A percentile compares a stretch with the other conserved stretches of the same genome.
These are phyloP conservation scores for Pulveroboletus frians DNA, from an alignment of 768 basidiomycete genomes.

Conservation along the genomic window DNA sequence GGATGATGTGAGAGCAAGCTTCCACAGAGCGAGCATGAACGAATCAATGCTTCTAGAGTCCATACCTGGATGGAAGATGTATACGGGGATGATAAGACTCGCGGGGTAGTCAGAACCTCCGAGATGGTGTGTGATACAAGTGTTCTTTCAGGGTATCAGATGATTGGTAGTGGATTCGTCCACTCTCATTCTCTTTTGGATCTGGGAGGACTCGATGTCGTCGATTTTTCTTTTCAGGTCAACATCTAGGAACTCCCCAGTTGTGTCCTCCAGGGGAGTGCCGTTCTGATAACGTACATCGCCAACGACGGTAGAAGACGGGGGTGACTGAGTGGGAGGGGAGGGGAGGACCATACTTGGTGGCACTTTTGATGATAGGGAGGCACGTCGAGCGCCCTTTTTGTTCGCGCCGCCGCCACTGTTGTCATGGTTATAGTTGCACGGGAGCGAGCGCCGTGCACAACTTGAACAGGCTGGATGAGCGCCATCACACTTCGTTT, in stretches of 20 bases:
- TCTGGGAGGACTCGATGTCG: conserved; percentile 45
- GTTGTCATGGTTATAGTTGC: conserved; percentile 75
- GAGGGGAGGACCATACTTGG: conserved; percentile 30
- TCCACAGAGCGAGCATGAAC: conserved; percentile 26
- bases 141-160: conserved; percentile 50
- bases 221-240: conserved; percentile 61
- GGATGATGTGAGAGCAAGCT: conserved; percentile 23
- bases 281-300: conserved; percentile 31
- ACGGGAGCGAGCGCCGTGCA: conserved; percentile 66
- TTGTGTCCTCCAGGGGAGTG: conserved; percentile 37
- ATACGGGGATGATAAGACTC: conserved; percentile 20
- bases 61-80: conserved; percentile 26
- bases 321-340: conserved; percentile 54
- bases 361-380: conserved; percentile 42
- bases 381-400: conserved; percentile 46
- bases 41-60: conserved; percentile 25
- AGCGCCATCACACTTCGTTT: conserved; percentile 86
- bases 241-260: conserved; percentile 42
- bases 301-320: conserved; percentile 32
- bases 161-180: conserved; percentile 42
- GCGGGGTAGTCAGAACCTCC: conserved; percentile 23
- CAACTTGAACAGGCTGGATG: conserved; percentile 83
- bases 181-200: conserved; percentile 71
- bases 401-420: conserved; percentile 25
- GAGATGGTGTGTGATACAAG: conserved; percentile 16